Evolutionary conservation across 192 early-diverging fungal genomes (phyloP).

Genomic region (Geranomyces michiganensis): DNA sequence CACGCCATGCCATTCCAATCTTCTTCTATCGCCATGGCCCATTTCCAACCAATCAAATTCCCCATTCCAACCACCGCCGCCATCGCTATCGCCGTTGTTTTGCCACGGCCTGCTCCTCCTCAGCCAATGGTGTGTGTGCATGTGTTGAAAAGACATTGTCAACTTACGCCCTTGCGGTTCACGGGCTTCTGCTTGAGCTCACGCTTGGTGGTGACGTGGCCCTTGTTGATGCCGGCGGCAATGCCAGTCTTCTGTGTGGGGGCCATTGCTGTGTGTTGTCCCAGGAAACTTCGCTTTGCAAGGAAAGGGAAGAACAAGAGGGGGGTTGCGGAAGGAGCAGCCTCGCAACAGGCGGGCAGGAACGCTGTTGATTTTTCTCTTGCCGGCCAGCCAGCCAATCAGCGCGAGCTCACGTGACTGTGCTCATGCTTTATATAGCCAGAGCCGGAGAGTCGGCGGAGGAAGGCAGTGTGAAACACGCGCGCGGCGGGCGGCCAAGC

Average conservation of each 20-base stretch:
- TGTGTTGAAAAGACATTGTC: neutral
- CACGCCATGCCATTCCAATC: too few species aligned
- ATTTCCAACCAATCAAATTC: too few species aligned
- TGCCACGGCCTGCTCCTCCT: neutral
- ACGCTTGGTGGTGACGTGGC: constrained; percentile 83
- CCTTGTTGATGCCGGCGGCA: constrained; percentile 88
- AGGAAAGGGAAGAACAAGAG: constrained; percentile 13
- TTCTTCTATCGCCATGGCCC: too few species aligned
- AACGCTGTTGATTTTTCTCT: too few species aligned
- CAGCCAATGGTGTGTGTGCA: too few species aligned
- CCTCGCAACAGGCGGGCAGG: too few species aligned
- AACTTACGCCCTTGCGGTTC: constrained; percentile 83
- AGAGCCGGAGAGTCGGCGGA: too few species aligned
- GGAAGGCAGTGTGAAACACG: too few species aligned
- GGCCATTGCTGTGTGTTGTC: constrained; percentile 16
- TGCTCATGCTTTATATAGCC: too few species aligned
- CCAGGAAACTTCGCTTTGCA: neutral
- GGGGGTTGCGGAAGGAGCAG: neutral
- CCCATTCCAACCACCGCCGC: neutral
- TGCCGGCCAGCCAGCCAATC: too few species aligned
- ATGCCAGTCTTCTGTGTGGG: constrained; percentile 74
- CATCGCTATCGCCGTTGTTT: neutral
- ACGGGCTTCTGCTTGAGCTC: constrained; percentile 69
- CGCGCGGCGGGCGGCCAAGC: too few species aligned
- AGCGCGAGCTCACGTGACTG: too few species aligned